Percentiles rank a stretch among this genome's conserved stretches.
phyloP scores from a whole-genome alignment of 108 stramenopile species.

The Ochromonas danica region DNA sequence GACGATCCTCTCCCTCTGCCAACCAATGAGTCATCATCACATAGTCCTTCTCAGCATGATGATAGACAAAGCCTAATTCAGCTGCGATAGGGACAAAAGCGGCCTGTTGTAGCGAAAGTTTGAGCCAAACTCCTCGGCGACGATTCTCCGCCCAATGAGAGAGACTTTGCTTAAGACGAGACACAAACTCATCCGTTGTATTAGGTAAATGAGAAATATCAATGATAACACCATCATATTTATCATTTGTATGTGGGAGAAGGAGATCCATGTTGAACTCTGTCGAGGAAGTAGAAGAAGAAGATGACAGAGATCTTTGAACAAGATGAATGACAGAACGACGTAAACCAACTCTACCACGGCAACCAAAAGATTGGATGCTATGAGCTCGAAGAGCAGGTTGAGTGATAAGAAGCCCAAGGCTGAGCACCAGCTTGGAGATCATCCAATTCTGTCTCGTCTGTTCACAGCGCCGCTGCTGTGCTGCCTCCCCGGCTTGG shows the following conservation, averaged over 20 bases:
- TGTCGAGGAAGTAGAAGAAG: no score
- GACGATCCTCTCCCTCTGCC: constrained; percentile 44
- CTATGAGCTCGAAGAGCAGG: no score
- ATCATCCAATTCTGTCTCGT: no score
- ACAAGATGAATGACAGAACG: no score
- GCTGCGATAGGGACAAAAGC: constrained; percentile 50
- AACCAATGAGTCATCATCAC: constrained; percentile 54
- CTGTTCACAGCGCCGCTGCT: no score
- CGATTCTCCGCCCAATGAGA: neutral
- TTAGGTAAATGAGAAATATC: neutral
- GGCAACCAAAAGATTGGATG: no score
- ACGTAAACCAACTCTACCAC: no score
- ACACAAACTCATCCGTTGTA: neutral
- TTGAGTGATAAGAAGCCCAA: no score
- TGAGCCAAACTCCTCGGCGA: constrained; percentile 41
- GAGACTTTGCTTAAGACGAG: neutral
- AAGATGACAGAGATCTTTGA: no score
- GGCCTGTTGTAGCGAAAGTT: constrained; percentile 45
- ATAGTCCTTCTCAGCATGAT: constrained; percentile 52
- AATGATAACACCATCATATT: constrained; percentile 18
- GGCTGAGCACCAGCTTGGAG: no score
- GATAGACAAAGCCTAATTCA: constrained; percentile 45
- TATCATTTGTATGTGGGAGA: neutral
- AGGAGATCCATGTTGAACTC: no score
- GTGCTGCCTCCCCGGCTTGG: no score